phyloP scores from a whole-genome alignment of 768 basidiomycete species.

The Agaricus sinodeliciosus region DNA sequence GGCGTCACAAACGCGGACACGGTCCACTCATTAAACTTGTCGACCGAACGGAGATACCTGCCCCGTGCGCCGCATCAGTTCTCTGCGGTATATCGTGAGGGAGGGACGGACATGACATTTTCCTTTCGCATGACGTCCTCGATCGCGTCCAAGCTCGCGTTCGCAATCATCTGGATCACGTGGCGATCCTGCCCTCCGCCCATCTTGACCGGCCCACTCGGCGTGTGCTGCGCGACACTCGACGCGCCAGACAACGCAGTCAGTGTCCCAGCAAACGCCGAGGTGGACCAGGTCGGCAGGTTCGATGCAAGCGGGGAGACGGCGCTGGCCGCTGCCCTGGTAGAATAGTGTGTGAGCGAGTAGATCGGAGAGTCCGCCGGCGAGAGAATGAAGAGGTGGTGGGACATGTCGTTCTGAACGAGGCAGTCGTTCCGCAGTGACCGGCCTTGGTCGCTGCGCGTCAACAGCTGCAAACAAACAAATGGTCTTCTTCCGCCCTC shows the following conservation, averaged over 20 bases:
- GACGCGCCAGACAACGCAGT: slow-evolving; percentile 84
- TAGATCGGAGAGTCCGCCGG: slow-evolving; percentile 86
- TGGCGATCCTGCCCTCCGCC: slow-evolving; percentile 84
- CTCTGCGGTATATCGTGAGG: neutral
- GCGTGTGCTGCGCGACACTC: slow-evolving; percentile 61
- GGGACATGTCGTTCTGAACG: slow-evolving; percentile 50
- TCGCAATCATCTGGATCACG: slow-evolving; percentile 98
- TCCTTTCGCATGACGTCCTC: slow-evolving; percentile 90
- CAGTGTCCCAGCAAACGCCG: slow-evolving; percentile 84
- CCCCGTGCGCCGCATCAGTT: neutral
- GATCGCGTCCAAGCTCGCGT: slow-evolving; percentile 90
- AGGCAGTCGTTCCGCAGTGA: neutral
- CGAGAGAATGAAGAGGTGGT: slow-evolving; percentile 80
- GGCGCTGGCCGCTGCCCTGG: slow-evolving; percentile 55
- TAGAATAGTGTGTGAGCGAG: slow-evolving; percentile 75
- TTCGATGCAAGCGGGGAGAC: slow-evolving; percentile 74
- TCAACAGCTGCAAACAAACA: slow-evolving; percentile 11
- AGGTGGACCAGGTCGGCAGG: slow-evolving; percentile 85
- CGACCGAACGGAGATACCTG: slow-evolving; percentile 94
- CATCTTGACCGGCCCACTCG: slow-evolving; percentile 59
- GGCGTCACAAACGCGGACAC: slow-evolving; percentile 95
- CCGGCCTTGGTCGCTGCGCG: neutral
- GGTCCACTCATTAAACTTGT: slow-evolving; percentile 99
- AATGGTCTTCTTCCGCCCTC: slow-evolving; percentile 1
- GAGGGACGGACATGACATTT: slow-evolving; percentile 58